A percentile compares a stretch with the other conserved stretches of the same genome.
Evolutionary conservation across 129 eudicot species (phyloP).

Genomic region (Saposhnikovia divaricata): DNA sequence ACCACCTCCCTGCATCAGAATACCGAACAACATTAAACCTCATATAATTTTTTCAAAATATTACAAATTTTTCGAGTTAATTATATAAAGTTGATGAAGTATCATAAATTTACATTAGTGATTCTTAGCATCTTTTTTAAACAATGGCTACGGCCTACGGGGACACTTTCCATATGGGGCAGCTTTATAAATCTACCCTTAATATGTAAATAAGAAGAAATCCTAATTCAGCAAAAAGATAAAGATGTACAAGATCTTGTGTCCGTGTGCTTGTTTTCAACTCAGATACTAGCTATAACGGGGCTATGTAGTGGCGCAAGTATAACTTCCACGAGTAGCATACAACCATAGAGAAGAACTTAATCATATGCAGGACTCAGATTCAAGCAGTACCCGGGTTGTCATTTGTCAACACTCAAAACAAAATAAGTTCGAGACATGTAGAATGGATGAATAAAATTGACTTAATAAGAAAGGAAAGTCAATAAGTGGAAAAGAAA

Average conservation of each 20-base stretch:
- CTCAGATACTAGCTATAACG: not conserved
- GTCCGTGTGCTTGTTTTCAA: not conserved
- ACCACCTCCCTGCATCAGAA: conserved; percentile 82
- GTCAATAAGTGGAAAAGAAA: not conserved
- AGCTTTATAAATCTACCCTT: not conserved
- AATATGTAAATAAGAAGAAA: not conserved
- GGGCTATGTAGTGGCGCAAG: not conserved
- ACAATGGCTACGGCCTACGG: not conserved
- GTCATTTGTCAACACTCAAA: not conserved
- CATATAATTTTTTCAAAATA: not conserved
- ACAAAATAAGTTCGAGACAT: not conserved
- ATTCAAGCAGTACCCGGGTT: not conserved
- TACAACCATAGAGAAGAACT: not conserved
- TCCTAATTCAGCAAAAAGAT: not conserved
- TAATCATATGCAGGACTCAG: not conserved
- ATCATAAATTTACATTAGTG: not conserved
- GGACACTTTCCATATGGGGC: not conserved
- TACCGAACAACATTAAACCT: not conserved
- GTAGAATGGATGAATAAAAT: not conserved
- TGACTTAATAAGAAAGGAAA: not conserved
- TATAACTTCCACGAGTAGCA: not conserved
- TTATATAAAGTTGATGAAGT: not conserved
- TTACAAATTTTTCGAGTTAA: not conserved
- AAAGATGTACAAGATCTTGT: not conserved
- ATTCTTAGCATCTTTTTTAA: not conserved